These are phyloP conservation scores for Talaromyces sp. DNA, from an alignment of 2,329 filamentous ascomycete species.

Conservation along the genomic window DNA sequence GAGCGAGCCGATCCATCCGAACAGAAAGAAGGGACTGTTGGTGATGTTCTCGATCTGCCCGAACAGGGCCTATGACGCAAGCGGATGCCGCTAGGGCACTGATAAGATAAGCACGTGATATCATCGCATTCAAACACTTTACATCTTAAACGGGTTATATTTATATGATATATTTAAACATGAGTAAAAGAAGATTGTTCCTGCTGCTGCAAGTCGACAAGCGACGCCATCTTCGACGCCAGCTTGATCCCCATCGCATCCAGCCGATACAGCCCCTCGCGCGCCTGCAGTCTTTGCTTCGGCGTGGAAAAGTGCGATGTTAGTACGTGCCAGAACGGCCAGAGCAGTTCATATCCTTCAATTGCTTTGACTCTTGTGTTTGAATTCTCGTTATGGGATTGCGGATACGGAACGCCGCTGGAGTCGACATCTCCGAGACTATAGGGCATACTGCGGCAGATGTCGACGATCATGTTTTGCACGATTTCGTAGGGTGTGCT, in stretches of 20 bases:
- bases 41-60: not conserved
- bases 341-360: conserved; percentile 33
- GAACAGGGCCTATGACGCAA: not conserved
- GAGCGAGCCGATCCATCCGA: not conserved
- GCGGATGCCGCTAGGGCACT: not conserved
- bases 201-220: not conserved
- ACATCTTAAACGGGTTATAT: not conserved
- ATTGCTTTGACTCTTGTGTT: conserved; percentile 27
- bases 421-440: conserved; percentile 32
- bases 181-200: not conserved
- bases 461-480: conserved; percentile 34
- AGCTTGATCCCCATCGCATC: conserved; percentile 36
- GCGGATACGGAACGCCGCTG: conserved; percentile 24
- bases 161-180: not conserved
- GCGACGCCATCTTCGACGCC: conserved; percentile 30
- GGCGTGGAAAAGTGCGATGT: conserved; percentile 33
- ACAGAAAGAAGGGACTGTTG: not conserved
- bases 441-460: conserved; percentile 36
- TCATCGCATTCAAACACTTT: not conserved
- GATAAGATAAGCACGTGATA: conserved; percentile 4
- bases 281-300: conserved; percentile 29
- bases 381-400: conserved; percentile 1
- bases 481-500: conserved; percentile 24
- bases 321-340: conserved; percentile 39
- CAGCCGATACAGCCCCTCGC: conserved; percentile 26